Percentiles rank a stretch among this genome's conserved stretches.
phyloP scores from a whole-genome alignment of 331 rosid species.

The Phaseolus coccineus region DNA sequence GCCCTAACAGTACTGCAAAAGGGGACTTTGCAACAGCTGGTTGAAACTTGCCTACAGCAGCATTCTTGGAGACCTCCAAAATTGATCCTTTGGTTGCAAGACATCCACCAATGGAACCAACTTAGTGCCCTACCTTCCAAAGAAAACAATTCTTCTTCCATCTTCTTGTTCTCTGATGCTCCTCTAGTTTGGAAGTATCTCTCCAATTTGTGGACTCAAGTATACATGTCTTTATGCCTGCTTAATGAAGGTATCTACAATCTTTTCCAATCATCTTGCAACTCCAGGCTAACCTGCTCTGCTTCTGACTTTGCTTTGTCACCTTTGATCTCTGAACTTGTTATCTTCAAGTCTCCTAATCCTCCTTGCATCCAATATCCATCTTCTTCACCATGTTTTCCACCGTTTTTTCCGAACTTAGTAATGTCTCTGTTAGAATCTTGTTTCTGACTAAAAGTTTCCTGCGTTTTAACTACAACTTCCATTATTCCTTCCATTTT shows the following conservation, averaged over 20 bases:
- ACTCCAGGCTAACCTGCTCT: background rate
- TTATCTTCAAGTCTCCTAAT: no score
- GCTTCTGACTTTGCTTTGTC: background rate
- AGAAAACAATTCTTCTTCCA: background rate
- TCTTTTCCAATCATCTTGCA: background rate
- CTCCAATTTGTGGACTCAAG: background rate
- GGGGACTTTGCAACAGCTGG: background rate
- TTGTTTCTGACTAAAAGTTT: no score
- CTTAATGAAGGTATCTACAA: background rate
- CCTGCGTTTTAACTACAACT: no score
- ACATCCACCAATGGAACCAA: background rate
- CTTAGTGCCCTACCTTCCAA: background rate
- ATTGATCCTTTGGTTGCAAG: background rate
- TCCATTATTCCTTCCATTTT: no score
- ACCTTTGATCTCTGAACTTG: no score
- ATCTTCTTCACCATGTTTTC: no score
- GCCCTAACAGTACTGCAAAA: background rate
- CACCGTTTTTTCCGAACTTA: no score
- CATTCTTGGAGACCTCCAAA: background rate
- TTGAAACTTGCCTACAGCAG: background rate
- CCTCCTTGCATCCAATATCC: no score
- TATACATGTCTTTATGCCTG: background rate
- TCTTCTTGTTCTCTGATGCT: no score
- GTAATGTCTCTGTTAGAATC: no score
- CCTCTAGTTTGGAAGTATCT: no score